These are phyloP conservation scores for Fusarium oligoseptatum DNA, from an alignment of 2,329 filamentous ascomycete genomes.

Conservation along the genomic window DNA sequence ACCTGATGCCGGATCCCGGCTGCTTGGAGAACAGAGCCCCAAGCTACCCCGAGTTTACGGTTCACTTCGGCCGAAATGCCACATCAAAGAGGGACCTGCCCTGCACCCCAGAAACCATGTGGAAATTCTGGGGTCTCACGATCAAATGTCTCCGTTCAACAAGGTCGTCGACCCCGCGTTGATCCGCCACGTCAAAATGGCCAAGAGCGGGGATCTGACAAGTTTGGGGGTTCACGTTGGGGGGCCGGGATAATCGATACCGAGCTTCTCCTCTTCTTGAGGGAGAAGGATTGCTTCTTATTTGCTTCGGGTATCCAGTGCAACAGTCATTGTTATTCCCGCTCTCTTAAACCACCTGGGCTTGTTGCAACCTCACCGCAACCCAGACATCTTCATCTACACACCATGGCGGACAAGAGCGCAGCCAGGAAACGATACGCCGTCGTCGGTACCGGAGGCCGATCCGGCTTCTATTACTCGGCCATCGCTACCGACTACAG, in stretches of 20 bases:
- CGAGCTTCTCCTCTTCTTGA: slow-evolving; percentile 1
- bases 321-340: neutral
- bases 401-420: slow-evolving; percentile 20
- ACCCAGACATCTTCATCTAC: neutral
- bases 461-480: slow-evolving; percentile 72
- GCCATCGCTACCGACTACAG: slow-evolving; percentile 67
- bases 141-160: neutral
- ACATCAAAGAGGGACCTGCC: neutral
- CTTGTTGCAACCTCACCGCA: neutral
- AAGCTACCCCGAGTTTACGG: neutral
- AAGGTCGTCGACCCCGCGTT: neutral
- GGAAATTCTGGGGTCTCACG: neutral
- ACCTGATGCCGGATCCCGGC: neutral
- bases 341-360: neutral
- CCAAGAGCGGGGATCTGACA: slow-evolving; percentile 1
- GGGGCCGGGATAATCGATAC: neutral
- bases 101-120: neutral
- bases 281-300: neutral
- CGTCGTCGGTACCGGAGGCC: slow-evolving; percentile 70
- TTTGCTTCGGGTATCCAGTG: neutral
- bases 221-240: neutral
- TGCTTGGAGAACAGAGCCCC: neutral
- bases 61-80: neutral
- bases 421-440: slow-evolving; percentile 61
- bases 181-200: neutral